phyloP scores from a whole-genome alignment of 1,284 basidiomycete genomes.

The Apiotrichum domesticum region DNA sequence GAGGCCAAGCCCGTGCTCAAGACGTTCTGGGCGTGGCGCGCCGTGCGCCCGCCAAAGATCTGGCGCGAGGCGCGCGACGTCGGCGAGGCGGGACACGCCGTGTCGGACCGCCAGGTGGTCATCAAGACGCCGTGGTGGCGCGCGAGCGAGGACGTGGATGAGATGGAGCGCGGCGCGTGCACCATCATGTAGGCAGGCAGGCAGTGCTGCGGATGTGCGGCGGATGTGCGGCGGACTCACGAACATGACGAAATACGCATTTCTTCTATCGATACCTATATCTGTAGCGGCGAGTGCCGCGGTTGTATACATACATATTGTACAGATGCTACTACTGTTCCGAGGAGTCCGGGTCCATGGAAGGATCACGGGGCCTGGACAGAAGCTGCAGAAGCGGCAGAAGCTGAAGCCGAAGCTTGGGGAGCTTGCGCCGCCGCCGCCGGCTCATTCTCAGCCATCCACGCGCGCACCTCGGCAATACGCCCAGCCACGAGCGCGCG shows the following conservation, averaged over 20 bases:
- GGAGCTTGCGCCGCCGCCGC: neutral
- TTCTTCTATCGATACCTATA: neutral
- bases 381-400: too few species aligned
- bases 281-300: neutral
- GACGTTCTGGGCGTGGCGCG: conserved; percentile 81
- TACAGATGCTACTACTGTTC: neutral
- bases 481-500: conserved; percentile 56
- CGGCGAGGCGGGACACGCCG: conserved; percentile 5
- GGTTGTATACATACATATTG: neutral
- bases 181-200: conserved; percentile 6
- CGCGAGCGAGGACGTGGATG: conserved; percentile 4
- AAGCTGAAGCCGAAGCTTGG: too few species aligned
- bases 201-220: neutral
- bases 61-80: conserved; percentile 25
- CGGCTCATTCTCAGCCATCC: conserved; percentile 2
- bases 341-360: too few species aligned
- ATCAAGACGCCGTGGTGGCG: conserved; percentile 5
- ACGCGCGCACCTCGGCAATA: conserved; percentile 2
- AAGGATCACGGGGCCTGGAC: neutral
- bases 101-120: neutral
- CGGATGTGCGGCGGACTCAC: too few species aligned
- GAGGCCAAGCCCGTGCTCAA: conserved; percentile 59
- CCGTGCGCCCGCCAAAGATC: conserved; percentile 53
- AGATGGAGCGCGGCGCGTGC: conserved; percentile 18
- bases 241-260: too few species aligned